A percentile compares a stretch with the other conserved stretches of the same genome.
Conservation (phyloP, 2,329 filamentous ascomycete genomes). For the Aspergillus hiratsukae region DNA sequence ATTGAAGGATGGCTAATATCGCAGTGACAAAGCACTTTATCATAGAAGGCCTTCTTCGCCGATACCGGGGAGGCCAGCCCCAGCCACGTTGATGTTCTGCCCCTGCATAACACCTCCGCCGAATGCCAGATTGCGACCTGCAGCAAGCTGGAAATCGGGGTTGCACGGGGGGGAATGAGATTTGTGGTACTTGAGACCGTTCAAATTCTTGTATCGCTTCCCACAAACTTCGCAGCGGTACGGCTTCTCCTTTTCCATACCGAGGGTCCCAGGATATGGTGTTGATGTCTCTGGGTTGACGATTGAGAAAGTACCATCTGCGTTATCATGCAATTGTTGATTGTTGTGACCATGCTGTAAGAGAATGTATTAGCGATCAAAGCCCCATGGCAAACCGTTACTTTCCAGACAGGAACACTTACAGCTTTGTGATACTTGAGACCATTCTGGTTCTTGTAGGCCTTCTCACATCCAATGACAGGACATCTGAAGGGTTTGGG, state of each 20-base stretch:
- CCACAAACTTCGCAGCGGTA: constrained; percentile 96
- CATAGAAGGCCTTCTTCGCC: constrained; percentile 41
- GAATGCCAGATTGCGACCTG: constrained; percentile 34
- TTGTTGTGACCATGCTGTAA: constrained; percentile 83
- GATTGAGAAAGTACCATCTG: constrained; percentile 95
- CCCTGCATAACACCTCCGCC: constrained; percentile 44
- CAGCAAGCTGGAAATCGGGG: constrained; percentile 65
- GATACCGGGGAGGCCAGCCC: constrained; percentile 45
- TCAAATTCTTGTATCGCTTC: constrained; percentile 98
- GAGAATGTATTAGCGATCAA: constrained; percentile 18
- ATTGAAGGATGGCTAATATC: constrained; percentile 17
- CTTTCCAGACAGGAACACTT: constrained; percentile 36
- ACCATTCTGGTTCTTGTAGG: constrained; percentile 99
- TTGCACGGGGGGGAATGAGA: constrained; percentile 85
- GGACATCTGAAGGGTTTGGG: constrained; percentile 97
- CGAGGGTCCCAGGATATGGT: constrained; percentile 89
- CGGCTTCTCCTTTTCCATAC: constrained; percentile 99
- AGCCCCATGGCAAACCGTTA: constrained; percentile 8
- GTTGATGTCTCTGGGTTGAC: constrained; percentile 93
- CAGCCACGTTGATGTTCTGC: constrained; percentile 45
- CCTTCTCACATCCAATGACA: constrained; percentile 97
- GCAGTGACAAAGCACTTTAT: constrained; percentile 15
- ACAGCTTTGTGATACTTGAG: constrained; percentile 81
- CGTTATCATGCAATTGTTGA: constrained; percentile 93
- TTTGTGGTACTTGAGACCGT: constrained; percentile 93